These are phyloP conservation scores for Zygoascus hellenicus DNA, from an alignment of 1,139 yeast genomes.

Conservation along the genomic window DNA sequence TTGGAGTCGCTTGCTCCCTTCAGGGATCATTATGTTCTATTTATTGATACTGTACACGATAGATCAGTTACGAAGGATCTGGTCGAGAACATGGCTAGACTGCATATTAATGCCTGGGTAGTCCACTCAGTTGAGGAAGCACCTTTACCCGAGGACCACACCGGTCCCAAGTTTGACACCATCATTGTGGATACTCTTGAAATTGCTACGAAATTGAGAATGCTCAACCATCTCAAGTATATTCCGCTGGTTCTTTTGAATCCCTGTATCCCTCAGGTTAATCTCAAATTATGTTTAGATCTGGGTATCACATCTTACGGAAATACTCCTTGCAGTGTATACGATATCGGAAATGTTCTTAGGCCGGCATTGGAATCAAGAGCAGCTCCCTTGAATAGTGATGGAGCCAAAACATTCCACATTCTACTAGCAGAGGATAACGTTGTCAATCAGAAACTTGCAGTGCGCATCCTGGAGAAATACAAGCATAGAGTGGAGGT, in stretches of 20 bases:
- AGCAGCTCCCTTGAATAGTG: slow-evolving; percentile 73
- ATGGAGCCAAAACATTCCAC: slow-evolving; percentile 69
- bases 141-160: slow-evolving; percentile 34
- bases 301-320: slow-evolving; percentile 85
- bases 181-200: slow-evolving; percentile 77
- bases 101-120: slow-evolving; percentile 40
- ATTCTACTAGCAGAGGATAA: slow-evolving; percentile 83
- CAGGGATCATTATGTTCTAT: slow-evolving; percentile 60
- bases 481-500: slow-evolving; percentile 78
- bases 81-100: slow-evolving; percentile 43
- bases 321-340: slow-evolving; percentile 76
- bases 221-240: slow-evolving; percentile 68
- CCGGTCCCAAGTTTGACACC: slow-evolving; percentile 58
- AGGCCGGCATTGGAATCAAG: slow-evolving; percentile 81
- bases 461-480: slow-evolving; percentile 74
- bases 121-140: slow-evolving; percentile 40
- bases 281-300: slow-evolving; percentile 76
- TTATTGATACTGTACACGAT: slow-evolving; percentile 61
- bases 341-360: slow-evolving; percentile 75
- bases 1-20: slow-evolving; percentile 70
- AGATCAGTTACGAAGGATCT: slow-evolving; percentile 47
- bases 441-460: slow-evolving; percentile 78
- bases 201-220: slow-evolving; percentile 62
- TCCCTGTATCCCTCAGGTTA: slow-evolving; percentile 71
- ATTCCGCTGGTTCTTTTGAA: slow-evolving; percentile 74